Base-by-base conservation (phyloP, 2,329 filamentous ascomycete species). In the Ascochyta fabae region DNA sequence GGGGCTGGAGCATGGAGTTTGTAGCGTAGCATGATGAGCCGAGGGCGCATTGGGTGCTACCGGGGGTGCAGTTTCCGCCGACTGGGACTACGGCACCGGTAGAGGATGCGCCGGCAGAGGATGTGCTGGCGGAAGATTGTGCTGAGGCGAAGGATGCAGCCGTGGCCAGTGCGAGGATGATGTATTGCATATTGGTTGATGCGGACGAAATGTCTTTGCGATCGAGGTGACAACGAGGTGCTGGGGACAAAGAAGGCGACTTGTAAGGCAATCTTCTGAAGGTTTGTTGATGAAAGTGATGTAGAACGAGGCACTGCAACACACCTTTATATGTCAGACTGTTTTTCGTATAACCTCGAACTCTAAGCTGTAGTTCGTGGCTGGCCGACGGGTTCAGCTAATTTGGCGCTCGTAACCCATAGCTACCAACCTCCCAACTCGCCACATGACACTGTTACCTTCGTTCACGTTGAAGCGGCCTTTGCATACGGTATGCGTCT, bases 21-120 rank as follows among this genome's bases (percentile, higher is more conserved):
- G 31, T 41, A 6, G 64, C 59, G 26, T 66, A 67, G 48, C 64
- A 67, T 19, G 39, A 4, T 5, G 59, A 48, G 29, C 62, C 62
- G 19, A 57, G 16, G 5, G 64, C 62, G 38, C 64, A 67, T 23
- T 40, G 48, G 6, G 48, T 60, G 5, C 53, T 50, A 12, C 48
- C 50, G 16, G 58, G 61, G 7, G n/a, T 35, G 42, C 62, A 67
- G n/a, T 50, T 31, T 7, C 36, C 22, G 27, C 62, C 62, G 12
- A 64, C 7, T 3, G 58, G 61, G 29, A 65, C 42, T 2, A 55
- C 31, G 23, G 51, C 35, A 15, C 61, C 55, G 23, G 47, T 59
- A 24, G 35, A 40, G 16, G 49, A 47, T 16, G 40, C 4, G 23
- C 45, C 45, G 40, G 59, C 40, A 12, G 56, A 35, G 19, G 52